phyloP scores from a whole-genome alignment of 768 basidiomycete genomes.

The Phylloporus sp. region DNA sequence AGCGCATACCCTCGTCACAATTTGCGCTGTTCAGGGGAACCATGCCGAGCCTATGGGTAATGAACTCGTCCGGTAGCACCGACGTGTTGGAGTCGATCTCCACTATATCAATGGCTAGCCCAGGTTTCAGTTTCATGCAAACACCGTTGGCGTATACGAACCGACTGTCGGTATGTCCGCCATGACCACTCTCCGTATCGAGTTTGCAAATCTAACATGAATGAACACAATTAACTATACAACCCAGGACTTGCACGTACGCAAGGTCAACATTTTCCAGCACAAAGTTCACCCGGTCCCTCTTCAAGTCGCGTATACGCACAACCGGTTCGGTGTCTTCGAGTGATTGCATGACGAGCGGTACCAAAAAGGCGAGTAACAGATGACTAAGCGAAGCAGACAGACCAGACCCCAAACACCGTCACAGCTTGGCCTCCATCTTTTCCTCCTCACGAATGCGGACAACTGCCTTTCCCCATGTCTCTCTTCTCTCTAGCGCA shows the following conservation, averaged over 20 bases:
- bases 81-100: conserved; percentile 89
- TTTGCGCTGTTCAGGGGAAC: conserved; percentile 84
- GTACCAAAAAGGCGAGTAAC: neutral
- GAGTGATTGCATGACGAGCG: conserved; percentile 31
- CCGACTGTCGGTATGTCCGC: conserved; percentile 96
- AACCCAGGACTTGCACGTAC: conserved; percentile 44
- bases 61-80: conserved; percentile 94
- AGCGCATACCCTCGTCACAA: conserved; percentile 84
- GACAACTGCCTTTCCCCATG: conserved; percentile 89
- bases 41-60: conserved; percentile 94
- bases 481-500: conserved; percentile 78
- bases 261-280: conserved; percentile 95
- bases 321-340: conserved; percentile 60
- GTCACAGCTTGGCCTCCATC: conserved; percentile 41
- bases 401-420: conserved; percentile 26
- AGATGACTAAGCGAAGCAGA: conserved; percentile 4
- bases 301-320: conserved; percentile 79
- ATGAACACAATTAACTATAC: conserved; percentile 5
- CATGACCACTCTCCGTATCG: conserved; percentile 88
- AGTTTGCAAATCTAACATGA: conserved; percentile 82
- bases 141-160: conserved; percentile 37
- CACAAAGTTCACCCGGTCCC: conserved; percentile 86
- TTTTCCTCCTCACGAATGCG: conserved; percentile 50
- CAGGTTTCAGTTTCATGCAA: conserved; percentile 2
- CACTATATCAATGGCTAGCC: conserved; percentile 91